Conservation (phyloP, 1,284 basidiomycete species). For the Anthracocystis setariae region DNA sequence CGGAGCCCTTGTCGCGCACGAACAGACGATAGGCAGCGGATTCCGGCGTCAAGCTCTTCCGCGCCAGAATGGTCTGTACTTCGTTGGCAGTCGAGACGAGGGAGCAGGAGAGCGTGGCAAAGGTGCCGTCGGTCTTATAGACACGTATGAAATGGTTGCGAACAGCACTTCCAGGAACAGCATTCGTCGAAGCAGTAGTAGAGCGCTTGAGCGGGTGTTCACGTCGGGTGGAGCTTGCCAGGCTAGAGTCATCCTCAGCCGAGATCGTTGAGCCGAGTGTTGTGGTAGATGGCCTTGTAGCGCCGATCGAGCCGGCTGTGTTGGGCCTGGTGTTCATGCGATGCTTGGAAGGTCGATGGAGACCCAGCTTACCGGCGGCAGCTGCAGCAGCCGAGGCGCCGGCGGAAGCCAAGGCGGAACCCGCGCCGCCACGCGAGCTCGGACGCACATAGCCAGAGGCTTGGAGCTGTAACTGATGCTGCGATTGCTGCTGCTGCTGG, state of each 20-base stretch:
- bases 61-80: conserved; percentile 66
- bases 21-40: conserved; percentile 62
- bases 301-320: conserved; percentile 55
- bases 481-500: conserved; percentile 23
- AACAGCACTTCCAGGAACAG: conserved; percentile 6
- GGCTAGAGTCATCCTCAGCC: conserved; percentile 43
- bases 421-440: conserved; percentile 40
- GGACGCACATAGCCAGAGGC: conserved; percentile 23
- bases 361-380: conserved; percentile 56
- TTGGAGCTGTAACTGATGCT: conserved; percentile 5
- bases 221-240: conserved; percentile 21
- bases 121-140: conserved; percentile 80
- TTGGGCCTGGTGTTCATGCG: conserved; percentile 48
- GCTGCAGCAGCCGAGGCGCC: conserved; percentile 56
- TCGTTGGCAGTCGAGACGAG: conserved; percentile 78
- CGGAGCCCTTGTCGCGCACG: conserved; percentile 65
- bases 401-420: conserved; percentile 45
- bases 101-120: conserved; percentile 77
- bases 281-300: conserved; percentile 34
- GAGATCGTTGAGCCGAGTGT: conserved; percentile 42
- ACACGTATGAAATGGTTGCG: conserved; percentile 74
- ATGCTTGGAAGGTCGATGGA: conserved; percentile 52
- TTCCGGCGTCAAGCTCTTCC: conserved; percentile 51
- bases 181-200: conserved; percentile 19
- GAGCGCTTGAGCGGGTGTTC: conserved; percentile 38